phyloP scores from a whole-genome alignment of 1,284 basidiomycete species.

The Mycena sp. region DNA sequence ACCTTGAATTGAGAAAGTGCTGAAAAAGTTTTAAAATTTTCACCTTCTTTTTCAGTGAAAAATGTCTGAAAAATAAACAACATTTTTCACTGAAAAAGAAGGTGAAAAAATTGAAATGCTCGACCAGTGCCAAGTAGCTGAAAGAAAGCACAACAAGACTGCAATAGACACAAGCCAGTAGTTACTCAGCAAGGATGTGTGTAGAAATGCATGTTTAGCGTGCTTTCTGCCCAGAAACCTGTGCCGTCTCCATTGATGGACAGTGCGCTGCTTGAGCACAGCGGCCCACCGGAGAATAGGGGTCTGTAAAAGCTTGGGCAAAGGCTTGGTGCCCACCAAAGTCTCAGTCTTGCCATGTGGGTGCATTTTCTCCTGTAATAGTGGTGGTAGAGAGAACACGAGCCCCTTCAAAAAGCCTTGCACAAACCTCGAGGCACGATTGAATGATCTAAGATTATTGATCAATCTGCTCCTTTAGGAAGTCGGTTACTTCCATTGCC shows the following conservation, averaged over 20 bases:
- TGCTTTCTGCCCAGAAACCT: not conserved
- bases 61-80: too few species aligned
- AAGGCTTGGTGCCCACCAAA: too few species aligned
- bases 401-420: not conserved
- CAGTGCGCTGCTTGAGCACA: not conserved
- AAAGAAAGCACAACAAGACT: not conserved
- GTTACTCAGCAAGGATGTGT: not conserved
- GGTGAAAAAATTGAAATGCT: too few species aligned
- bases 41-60: too few species aligned
- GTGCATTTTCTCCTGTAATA: not conserved
- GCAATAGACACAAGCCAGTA: not conserved
- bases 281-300: not conserved
- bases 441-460: not conserved
- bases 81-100: too few species aligned
- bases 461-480: conserved; percentile 7
- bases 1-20: too few species aligned
- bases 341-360: not conserved
- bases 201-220: not conserved
- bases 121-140: not conserved
- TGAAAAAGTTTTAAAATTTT: too few species aligned
- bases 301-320: not conserved
- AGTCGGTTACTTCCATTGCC: not conserved
- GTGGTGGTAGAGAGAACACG: not conserved
- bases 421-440: not conserved
- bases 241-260: not conserved